Evolutionary conservation across 345 rosid species (phyloP).

Genomic region (Rhizophora apiculata): DNA sequence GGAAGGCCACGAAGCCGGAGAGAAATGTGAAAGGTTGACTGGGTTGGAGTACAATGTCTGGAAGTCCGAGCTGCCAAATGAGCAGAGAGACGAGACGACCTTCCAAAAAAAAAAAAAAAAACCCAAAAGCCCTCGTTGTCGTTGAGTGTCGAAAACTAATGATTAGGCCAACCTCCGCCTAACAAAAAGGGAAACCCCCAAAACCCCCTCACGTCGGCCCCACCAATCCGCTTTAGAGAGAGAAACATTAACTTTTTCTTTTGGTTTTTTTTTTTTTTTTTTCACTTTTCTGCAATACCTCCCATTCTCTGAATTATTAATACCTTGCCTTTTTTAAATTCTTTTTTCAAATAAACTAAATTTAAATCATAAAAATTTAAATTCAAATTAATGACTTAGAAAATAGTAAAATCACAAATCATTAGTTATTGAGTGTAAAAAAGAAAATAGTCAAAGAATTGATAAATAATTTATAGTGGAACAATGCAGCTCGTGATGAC

Average conservation of each 20-base stretch:
- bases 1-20: not conserved
- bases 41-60: not conserved
- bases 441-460: no score
- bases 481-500: constrained; percentile 8
- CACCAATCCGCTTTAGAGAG: constrained; percentile 1
- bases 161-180: constrained; percentile 51
- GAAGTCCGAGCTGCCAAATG: constrained; percentile 40
- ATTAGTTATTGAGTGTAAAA: not conserved
- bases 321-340: not conserved
- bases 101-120: not conserved
- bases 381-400: not conserved
- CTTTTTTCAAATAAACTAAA: no score
- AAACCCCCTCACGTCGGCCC: not conserved
- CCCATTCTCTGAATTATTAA: no score
- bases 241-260: constrained; percentile 16
- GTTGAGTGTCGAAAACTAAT: constrained; percentile 51
- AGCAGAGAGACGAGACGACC: no score
- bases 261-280: not conserved
- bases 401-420: not conserved
- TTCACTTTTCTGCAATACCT: not conserved
- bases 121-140: constrained; percentile 31
- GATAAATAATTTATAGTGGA: no score
- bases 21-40: constrained; percentile 18
- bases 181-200: constrained; percentile 9
- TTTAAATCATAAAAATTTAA: not conserved